A percentile compares a stretch with the other conserved stretches of the same genome.
Evolutionary conservation across 106 monocot genomes (phyloP).

Genomic region (Vanilla planifolia): DNA sequence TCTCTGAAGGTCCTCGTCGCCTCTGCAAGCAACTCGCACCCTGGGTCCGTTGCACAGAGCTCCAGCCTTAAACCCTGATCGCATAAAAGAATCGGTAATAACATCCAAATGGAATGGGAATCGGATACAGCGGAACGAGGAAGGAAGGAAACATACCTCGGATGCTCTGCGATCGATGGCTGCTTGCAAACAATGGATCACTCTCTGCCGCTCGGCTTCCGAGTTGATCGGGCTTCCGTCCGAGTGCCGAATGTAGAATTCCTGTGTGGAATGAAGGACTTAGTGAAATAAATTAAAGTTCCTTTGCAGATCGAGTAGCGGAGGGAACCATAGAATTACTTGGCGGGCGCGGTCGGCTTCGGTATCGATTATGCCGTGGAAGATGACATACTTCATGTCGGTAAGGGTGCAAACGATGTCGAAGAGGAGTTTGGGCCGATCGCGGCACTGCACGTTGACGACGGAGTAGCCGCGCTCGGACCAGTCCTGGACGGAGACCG

Average conservation of each 20-base stretch:
- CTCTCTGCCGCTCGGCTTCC: conserved; percentile 31
- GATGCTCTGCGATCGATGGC: conserved; percentile 34
- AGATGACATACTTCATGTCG: conserved; percentile 40
- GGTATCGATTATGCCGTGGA: conserved; percentile 40
- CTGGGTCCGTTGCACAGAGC: conserved; percentile 25
- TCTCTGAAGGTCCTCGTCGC: conserved; percentile 57
- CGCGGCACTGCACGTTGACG: conserved; percentile 31
- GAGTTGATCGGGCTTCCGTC: conserved; percentile 37
- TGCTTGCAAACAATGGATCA: conserved; percentile 32
- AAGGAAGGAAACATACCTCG: conserved; percentile 27
- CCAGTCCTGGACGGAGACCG: conserved; percentile 37
- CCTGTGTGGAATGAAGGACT: conserved; percentile 10
- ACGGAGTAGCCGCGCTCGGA: conserved; percentile 34
- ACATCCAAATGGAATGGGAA: neutral
- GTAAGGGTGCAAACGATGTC: conserved; percentile 38
- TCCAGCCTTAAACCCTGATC: conserved; percentile 42
- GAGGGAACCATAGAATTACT: conserved; percentile 2
- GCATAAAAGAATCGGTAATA: neutral
- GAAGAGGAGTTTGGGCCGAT: conserved; percentile 36
- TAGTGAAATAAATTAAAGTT: neutral
- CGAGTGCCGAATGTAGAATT: conserved; percentile 30
- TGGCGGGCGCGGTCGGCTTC: conserved; percentile 22
- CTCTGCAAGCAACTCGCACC: conserved; percentile 27
- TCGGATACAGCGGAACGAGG: neutral
- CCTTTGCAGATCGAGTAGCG: too few species aligned